Base-by-base conservation (phyloP, 2,329 filamentous ascomycete genomes). In the Fusarium nygamai region DNA sequence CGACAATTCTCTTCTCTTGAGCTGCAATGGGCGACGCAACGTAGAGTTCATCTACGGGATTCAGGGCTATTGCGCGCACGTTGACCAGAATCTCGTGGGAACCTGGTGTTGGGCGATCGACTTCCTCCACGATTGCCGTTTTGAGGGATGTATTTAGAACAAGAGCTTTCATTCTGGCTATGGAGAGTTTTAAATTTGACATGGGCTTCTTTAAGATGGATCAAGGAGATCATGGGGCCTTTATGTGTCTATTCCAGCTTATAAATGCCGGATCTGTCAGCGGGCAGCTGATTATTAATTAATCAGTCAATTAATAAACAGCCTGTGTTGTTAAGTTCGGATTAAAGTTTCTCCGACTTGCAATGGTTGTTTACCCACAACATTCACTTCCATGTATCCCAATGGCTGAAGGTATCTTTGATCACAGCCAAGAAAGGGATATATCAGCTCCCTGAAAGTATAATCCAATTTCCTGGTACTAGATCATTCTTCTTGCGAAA, bases 1-100 rank as follows among this genome's bases (percentile, higher is more conserved):
- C 84, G 2, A 85, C 67, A 0, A 80, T 73, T 2, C 83, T 78
- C 8, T 79, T 41, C 64, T 80, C 43, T 47, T 75, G 44, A 12
- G 54, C 36, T 3, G 77, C 83, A 19, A 85, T 79, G 0, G 83
- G 84, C 5, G 82, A 71, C 5, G 46, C 60, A 5, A 80, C 79
- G 56, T 84, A 85, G 2, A 85, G 77, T 12, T 80, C 68, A 46
- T 80, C 79, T 2, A 81, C 75, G 1, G 78, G 78, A 5, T 80
- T 81, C 12, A 81, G 61, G 0, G 78, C 79, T 47, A 81, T 68
- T 2, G 78, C 77, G 10, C 67, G 62, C 14, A 81, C 74, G 1
- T 59, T 72, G 5, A 81, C 60, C 2, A 81, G 63, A 24, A 80
- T 53, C 31, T 81, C 77, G 0, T 69, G 63, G 1, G 48, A 7